Evolutionary conservation across 1,284 basidiomycete genomes (phyloP), one percentile per base, ranked within the genome.

Genomic region (Amylostereum areolatum): DNA sequence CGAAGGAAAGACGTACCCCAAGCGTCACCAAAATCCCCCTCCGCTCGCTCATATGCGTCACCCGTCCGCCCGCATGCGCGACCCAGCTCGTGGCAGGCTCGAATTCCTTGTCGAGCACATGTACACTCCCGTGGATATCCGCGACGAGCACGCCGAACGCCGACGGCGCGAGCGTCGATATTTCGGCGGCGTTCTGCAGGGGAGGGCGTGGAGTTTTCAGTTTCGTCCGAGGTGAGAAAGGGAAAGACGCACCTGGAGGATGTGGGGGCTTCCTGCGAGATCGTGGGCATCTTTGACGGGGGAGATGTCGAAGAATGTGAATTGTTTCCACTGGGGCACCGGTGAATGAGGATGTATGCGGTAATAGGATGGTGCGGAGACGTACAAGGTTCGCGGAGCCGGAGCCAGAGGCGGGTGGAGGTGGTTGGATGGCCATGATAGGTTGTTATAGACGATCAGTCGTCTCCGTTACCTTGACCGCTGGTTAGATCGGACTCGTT

Each of bases 31-130:
- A 70, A 41, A 92, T 72, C 0, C 89, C 88, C 51, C 81, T 83
- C 42, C 79, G 76, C 66, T 93, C 90, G 0, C 78, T 75, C 78
- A 94, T 87, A 62, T 91, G 87, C n/a, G 85, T 89, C n/a, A 89
- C 85, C 40, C 85, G 69, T 41, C 87, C 88, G 12, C 73, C 75
- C 6, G 80, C 75, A 70, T 93, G 90, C 8, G 85, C 90, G 46
- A 85, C 66, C 83, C 91, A 95, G 41, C 81, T 83, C 45, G 73
- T 74, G n/a, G 74, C 65, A 0, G 83, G 71, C 54, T 86, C 82
- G 62, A 95, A 92, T 37, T 88, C 80, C 27, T 79, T 73, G 63
- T 87, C 84, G 28, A 96, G 73, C 4, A 85, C 66, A 62, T 89
- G 88, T 5, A 93, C 69, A 49, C 80, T 84, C 4, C 90, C 91